phyloP scores from a whole-genome alignment of 495 filamentous ascomycete genomes.

The Polyplosphaeria fusca region DNA sequence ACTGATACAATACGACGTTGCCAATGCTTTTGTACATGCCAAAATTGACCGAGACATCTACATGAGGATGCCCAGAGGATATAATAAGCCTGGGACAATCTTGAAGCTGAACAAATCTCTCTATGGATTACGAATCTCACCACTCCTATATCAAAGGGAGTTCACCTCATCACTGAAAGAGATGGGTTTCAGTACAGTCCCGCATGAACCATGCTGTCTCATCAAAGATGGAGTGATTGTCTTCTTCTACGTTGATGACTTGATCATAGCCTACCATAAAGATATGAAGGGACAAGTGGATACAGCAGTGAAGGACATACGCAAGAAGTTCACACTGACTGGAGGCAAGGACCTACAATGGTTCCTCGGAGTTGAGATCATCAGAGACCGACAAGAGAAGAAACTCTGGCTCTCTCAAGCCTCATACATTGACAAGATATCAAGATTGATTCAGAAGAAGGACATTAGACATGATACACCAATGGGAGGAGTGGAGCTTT shows the following conservation, averaged over 20 bases:
- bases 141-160: not conserved
- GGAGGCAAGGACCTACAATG: not conserved
- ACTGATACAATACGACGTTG: conserved; percentile 29
- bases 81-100: not conserved
- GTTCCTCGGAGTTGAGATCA: conserved; percentile 1
- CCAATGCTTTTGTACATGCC: conserved; percentile 38
- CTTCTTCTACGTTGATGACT: conserved; percentile 10
- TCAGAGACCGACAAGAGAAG: not conserved
- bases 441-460: not conserved
- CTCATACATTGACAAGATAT: conserved; percentile 11
- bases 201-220: not conserved
- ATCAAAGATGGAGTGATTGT: not conserved
- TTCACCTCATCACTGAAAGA: not conserved
- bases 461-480: not conserved
- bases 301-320: not conserved
- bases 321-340: not conserved
- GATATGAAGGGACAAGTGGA: too few relatives aligned
- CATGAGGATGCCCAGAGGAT: conserved; percentile 1
- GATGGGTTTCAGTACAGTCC: not conserved
- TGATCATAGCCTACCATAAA: not conserved
- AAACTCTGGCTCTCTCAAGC: conserved; percentile 1
- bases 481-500: not conserved
- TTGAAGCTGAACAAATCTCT: not conserved
- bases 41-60: not conserved
- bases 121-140: conserved; percentile 6